Percentiles rank a stretch among this genome's conserved stretches.
These are phyloP conservation scores for Phytopythium vexans DNA, from an alignment of 352 stramenopile species.

Conservation along the genomic window DNA sequence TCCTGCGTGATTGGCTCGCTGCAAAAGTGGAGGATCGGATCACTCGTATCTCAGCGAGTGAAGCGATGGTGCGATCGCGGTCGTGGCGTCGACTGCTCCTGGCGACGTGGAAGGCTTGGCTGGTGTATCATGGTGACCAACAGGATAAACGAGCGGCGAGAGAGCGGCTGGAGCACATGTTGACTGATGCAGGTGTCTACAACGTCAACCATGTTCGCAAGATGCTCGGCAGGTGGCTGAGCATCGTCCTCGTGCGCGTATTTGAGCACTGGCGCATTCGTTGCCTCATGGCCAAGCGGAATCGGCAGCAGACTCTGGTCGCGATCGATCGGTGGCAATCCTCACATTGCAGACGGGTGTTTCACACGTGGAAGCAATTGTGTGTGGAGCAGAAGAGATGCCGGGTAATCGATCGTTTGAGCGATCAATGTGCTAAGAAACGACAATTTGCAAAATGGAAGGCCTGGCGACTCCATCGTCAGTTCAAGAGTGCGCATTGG, in stretches of 20 bases:
- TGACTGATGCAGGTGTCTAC: conserved; percentile 4
- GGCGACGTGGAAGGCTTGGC: conserved; percentile 20
- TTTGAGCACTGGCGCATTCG: conserved; percentile 17
- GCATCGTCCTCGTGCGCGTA: conserved; percentile 6
- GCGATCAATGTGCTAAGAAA: conserved; percentile 4
- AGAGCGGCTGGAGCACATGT: conserved; percentile 6
- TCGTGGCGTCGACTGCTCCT: conserved; percentile 11
- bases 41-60: conserved; percentile 14
- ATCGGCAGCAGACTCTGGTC: conserved; percentile 13
- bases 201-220: not conserved
- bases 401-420: conserved; percentile 9
- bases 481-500: conserved; percentile 1
- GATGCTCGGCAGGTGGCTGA: conserved; percentile 24
- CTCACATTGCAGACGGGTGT: conserved; percentile 6
- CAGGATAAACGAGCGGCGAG: conserved; percentile 7
- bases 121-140: conserved; percentile 14
- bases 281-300: conserved; percentile 1
- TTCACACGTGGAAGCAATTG: conserved; percentile 21
- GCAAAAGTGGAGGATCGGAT: conserved; percentile 16
- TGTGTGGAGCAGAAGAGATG: conserved; percentile 6
- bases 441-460: conserved; percentile 13
- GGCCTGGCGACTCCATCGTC: conserved; percentile 3
- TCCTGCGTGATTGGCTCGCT: conserved; percentile 24
- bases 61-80: conserved; percentile 15
- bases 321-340: conserved; percentile 32